Percentiles rank a stretch among this genome's conserved stretches.
Evolutionary conservation across 345 rosid species (phyloP).

Genomic region (Mallotus nudiflorus): DNA sequence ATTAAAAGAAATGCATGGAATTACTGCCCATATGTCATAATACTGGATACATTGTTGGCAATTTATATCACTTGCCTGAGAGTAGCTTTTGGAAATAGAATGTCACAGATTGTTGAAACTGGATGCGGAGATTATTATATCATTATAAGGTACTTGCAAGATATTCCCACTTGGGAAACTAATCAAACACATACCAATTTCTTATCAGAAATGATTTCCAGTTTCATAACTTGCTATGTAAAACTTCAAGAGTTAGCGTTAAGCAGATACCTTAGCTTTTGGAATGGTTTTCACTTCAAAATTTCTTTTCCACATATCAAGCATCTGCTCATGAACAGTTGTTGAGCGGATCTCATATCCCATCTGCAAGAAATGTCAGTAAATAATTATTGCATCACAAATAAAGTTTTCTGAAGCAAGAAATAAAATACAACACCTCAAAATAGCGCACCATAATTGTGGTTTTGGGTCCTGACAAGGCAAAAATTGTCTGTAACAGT

Average conservation of each 20-base stretch:
- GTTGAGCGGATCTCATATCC: constrained; percentile 94
- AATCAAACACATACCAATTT: too few relatives aligned
- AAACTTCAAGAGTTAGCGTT: background rate
- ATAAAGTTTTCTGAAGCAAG: background rate
- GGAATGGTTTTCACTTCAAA: constrained; percentile 80
- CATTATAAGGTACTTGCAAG: too few relatives aligned
- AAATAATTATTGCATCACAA: background rate
- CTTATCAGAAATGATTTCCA: too few relatives aligned
- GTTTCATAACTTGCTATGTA: background rate
- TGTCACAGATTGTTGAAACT: too few relatives aligned
- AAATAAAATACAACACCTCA: background rate
- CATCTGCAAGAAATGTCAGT: constrained; percentile 53
- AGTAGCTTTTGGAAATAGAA: too few relatives aligned
- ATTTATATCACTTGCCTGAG: too few relatives aligned
- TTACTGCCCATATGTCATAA: too few relatives aligned
- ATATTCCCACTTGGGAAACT: too few relatives aligned
- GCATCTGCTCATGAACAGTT: constrained; percentile 81
- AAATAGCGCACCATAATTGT: constrained; percentile 55
- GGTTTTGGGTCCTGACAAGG: constrained; percentile 83
- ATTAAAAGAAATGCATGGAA: too few relatives aligned
- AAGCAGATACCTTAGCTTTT: constrained; percentile 54
- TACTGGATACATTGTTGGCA: too few relatives aligned
- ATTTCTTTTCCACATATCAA: constrained; percentile 68
- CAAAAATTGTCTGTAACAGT: constrained; percentile 61
- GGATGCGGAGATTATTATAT: too few relatives aligned